Evolutionary conservation across 2,329 filamentous ascomycete genomes (phyloP).

Genomic region (Aureobasidium sp.): DNA sequence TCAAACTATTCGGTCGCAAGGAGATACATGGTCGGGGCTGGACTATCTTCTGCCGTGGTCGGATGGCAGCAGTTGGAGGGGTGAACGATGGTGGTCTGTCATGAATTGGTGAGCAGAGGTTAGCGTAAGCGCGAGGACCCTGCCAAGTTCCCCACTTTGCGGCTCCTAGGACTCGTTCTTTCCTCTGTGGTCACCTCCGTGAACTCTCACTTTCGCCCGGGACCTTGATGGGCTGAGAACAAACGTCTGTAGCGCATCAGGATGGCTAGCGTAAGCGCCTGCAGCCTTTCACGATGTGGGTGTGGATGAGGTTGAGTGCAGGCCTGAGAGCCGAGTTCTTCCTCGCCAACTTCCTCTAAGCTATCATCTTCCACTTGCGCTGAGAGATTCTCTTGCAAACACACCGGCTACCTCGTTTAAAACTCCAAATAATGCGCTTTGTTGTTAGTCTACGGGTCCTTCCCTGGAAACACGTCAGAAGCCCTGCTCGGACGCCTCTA

Average conservation of each 20-base stretch:
- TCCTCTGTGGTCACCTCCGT: neutral
- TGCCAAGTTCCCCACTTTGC: neutral
- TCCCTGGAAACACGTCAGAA: neutral
- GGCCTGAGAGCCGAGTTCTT: neutral
- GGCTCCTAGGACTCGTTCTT: neutral
- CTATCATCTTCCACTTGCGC: neutral
- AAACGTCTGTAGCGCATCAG: neutral
- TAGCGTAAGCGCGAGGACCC: slow-evolving; percentile 1
- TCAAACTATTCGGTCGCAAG: neutral
- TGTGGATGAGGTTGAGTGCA: neutral
- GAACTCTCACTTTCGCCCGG: neutral
- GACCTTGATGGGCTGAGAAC: neutral
- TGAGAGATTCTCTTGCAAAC: neutral
- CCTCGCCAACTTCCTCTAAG: neutral
- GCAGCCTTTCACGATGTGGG: neutral
- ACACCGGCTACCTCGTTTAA: neutral
- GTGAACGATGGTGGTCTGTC: neutral
- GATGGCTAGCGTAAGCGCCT: neutral
- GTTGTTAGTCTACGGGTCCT: neutral
- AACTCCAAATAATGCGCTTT: neutral
- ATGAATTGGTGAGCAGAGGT: neutral
- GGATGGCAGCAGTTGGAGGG: neutral
- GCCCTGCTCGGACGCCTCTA: neutral
- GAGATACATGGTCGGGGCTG: neutral
- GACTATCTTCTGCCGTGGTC: neutral